phyloP scores from a whole-genome alignment of 139 green algal species.

The Chara braunii region DNA sequence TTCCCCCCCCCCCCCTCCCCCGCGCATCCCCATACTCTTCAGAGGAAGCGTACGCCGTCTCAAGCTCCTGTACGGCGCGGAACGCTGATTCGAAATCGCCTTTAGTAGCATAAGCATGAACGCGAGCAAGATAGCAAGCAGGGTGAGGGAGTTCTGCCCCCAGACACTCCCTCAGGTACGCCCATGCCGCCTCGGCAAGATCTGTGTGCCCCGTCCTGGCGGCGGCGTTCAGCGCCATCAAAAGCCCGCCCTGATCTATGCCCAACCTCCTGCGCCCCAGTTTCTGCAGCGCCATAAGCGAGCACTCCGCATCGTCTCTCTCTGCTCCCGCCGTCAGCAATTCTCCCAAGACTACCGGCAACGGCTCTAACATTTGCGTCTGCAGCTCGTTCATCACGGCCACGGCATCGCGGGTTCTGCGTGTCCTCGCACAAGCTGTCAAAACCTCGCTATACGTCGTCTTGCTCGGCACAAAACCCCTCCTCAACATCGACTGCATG shows the following conservation, averaged over 20 bases:
- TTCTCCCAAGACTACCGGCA: slow-evolving; percentile 3
- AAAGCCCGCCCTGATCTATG: slow-evolving; percentile 6
- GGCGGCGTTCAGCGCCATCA: slow-evolving; percentile 13
- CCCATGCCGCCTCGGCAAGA: slow-evolving; percentile 6
- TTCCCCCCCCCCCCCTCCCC: neutral
- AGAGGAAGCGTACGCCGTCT: no score
- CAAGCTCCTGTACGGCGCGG: slow-evolving; percentile 7
- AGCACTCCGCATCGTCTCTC: slow-evolving; percentile 16
- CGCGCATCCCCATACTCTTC: neutral
- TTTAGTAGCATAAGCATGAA: slow-evolving; percentile 5
- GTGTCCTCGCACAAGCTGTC: neutral
- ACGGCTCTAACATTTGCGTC: neutral
- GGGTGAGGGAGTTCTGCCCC: neutral
- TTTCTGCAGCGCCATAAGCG: neutral
- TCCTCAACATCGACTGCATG: slow-evolving; percentile 8
- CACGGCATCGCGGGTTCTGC: slow-evolving; percentile 17
- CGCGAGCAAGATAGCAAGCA: slow-evolving; percentile 23
- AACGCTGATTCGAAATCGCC: slow-evolving; percentile 21
- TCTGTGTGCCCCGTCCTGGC: neutral
- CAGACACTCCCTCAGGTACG: neutral
- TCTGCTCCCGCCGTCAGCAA: slow-evolving; percentile 3
- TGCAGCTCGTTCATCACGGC: slow-evolving; percentile 21
- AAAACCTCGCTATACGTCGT: slow-evolving; percentile 28
- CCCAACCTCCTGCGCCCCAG: neutral
- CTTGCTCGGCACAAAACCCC: slow-evolving; percentile 10